These are phyloP conservation scores for Mortierella antarctica DNA, from an alignment of 192 early-diverging fungal genomes.

Conservation along the genomic window DNA sequence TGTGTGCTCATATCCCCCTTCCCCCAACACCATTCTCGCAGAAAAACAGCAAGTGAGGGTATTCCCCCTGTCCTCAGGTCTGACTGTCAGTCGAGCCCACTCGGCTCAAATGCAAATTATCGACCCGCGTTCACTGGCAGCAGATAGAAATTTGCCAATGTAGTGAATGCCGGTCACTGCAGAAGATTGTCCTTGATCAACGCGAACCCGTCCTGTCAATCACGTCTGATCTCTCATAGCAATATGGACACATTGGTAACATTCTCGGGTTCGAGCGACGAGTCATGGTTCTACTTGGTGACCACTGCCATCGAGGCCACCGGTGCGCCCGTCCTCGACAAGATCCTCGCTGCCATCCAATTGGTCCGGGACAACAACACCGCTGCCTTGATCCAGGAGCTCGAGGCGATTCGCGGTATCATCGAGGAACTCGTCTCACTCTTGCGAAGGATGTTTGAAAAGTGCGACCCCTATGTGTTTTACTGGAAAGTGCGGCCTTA, in stretches of 20 bases:
- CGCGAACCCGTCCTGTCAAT: no score
- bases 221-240: constrained; percentile 37
- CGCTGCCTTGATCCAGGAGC: constrained; percentile 55
- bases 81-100: no score
- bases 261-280: constrained; percentile 89
- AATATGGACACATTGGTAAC: constrained; percentile 90
- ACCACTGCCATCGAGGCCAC: constrained; percentile 88
- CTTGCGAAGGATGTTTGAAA: constrained; percentile 88
- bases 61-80: no score
- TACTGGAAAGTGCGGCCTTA: constrained; percentile 93
- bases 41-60: no score
- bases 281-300: constrained; percentile 97
- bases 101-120: no score
- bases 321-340: constrained; percentile 74
- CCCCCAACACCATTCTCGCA: no score
- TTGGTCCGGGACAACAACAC: constrained; percentile 67
- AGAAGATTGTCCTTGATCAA: no score
- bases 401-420: constrained; percentile 65
- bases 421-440: constrained; percentile 65
- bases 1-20: no score
- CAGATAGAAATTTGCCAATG: no score
- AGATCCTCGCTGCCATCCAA: constrained; percentile 75
- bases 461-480: constrained; percentile 95
- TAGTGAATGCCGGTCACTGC: no score
- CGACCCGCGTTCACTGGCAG: no score